phyloP scores from a whole-genome alignment of 2,329 filamentous ascomycete species.

The Pezicula radicicola region DNA sequence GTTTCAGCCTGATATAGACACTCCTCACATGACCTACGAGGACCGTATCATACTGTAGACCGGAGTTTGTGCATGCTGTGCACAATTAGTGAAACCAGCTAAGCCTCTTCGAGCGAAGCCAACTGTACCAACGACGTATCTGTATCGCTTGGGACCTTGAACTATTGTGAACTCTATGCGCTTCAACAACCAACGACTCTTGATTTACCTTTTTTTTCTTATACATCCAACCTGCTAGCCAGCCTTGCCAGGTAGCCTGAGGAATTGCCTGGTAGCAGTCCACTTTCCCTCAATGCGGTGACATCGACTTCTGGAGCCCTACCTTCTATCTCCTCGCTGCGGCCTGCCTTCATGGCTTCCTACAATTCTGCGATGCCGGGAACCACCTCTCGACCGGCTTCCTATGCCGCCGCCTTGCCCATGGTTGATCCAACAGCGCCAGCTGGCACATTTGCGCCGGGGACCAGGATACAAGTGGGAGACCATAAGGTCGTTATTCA shows the following conservation, averaged over 20 bases:
- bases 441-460: slow-evolving; percentile 86
- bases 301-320: slow-evolving; percentile 13
- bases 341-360: slow-evolving; percentile 33
- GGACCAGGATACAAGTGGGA: slow-evolving; percentile 96
- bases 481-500: slow-evolving; percentile 90
- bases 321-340: slow-evolving; percentile 13
- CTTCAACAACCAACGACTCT: not conserved
- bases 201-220: not conserved
- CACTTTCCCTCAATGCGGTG: slow-evolving; percentile 26
- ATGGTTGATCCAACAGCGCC: slow-evolving; percentile 46
- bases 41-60: too few relatives aligned
- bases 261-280: not conserved
- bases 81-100: too few relatives aligned
- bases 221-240: not conserved
- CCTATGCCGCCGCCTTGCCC: slow-evolving; percentile 41
- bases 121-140: too few relatives aligned
- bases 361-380: slow-evolving; percentile 35
- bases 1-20: too few relatives aligned
- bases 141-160: too few relatives aligned
- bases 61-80: too few relatives aligned
- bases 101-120: too few relatives aligned
- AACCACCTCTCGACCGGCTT: slow-evolving; percentile 37
- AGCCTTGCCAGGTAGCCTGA: not conserved
- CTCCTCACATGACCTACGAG: too few relatives aligned
- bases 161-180: too few relatives aligned